Conservation (phyloP, 2,329 filamentous ascomycete genomes). For the Mycosphaerella arachidis region DNA sequence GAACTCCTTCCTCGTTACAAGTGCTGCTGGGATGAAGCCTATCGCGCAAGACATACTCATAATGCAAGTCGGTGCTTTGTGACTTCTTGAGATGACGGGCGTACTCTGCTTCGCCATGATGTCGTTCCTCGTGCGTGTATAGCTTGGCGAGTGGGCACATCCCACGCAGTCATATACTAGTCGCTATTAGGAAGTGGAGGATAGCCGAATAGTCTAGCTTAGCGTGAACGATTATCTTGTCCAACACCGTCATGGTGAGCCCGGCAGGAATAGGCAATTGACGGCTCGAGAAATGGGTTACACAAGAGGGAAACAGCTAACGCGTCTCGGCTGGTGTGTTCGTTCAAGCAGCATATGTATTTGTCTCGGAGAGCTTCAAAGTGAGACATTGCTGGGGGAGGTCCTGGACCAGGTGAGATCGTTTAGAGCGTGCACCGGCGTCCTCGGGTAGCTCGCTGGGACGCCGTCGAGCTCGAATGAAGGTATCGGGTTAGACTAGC, state of each 20-base stretch:
- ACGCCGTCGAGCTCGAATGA: background rate
- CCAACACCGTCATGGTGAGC: background rate
- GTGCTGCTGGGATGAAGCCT: background rate
- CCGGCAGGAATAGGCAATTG: constrained; percentile 9
- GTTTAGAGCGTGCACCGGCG: background rate
- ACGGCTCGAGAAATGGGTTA: background rate
- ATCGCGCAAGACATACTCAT: background rate
- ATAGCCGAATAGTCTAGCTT: background rate
- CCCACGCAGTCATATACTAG: constrained; percentile 3
- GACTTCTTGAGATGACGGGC: background rate
- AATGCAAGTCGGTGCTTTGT: background rate
- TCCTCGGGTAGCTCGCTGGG: background rate
- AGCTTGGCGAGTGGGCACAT: constrained; percentile 1
- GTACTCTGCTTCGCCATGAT: background rate
- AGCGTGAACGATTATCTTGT: constrained; percentile 3
- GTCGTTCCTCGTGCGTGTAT: background rate
- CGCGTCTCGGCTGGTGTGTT: background rate
- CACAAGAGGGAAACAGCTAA: background rate
- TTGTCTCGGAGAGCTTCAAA: background rate
- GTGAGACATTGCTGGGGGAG: constrained; percentile 1
- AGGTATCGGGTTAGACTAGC: background rate
- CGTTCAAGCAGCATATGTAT: background rate
- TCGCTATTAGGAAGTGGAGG: background rate
- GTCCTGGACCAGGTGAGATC: background rate
- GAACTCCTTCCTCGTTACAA: background rate